Evolutionary conservation across 2,329 filamentous ascomycete genomes (phyloP), one percentile per base, ranked within the genome.

Genomic region (Ilyonectria destructans): DNA sequence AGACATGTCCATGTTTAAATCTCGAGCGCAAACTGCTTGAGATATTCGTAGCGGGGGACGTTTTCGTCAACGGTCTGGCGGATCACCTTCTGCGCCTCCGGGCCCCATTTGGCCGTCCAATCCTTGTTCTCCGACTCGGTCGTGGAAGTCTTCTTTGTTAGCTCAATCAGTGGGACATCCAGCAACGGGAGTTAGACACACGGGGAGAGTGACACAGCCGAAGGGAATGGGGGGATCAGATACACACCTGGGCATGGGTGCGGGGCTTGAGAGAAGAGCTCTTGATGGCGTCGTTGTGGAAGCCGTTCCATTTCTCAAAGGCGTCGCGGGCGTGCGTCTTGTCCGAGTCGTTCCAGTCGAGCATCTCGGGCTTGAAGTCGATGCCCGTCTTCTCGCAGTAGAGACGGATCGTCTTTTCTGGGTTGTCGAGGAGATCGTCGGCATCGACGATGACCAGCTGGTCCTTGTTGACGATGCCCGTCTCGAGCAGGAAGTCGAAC

Each of bases 291-390:
- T 98, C 96, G 74, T 98, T 93, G 80, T 98, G 96, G 84, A 97
- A 98, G 12, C 96, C 96, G 74, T 91, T 93, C 96, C 96, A 98
- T 85, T 99, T 98, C 83, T 95, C 94, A 83, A 98, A 98, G 19
- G 91, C 91, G 70, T 90, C 87, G 72, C 88, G 86, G 3, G 95
- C 96, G 69, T 88, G 85, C 58, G 94, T 90, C 75, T 92, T 91
- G 71, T 93, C 91, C 59, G 92, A 90, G 31, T 91, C 90, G 69
- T 93, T 89, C 96, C 96, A 98, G 66, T 88, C 86, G 69, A 99
- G 86, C 95, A 98, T 97, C 15, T 89, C 85, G 0, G 90, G 89
- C 51, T 85, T 84, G 81, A 92, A 99, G 17, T 93, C 88, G 67
- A 98, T 86, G 29, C 92, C 94, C 15, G 95, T 93, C 73, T 91